Evolutionary conservation across 768 basidiomycete genomes (phyloP), one percentile per base, ranked within the genome.

Genomic region (Rhodotorula taiwanensis): DNA sequence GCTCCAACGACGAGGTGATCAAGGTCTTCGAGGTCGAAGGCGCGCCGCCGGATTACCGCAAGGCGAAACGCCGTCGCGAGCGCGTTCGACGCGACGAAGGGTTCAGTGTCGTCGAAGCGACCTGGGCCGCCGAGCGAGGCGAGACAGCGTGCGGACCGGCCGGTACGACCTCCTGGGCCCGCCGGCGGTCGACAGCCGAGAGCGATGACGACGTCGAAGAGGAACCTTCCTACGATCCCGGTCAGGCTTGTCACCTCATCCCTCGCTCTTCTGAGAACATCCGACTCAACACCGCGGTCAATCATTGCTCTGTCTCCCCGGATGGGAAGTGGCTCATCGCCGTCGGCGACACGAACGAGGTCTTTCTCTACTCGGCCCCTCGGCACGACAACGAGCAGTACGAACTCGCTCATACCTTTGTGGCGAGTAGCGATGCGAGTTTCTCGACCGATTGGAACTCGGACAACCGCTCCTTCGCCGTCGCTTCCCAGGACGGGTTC

Each of bases 221-320:
- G 78, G 77, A 25, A 30, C 67, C 51, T 64, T 66, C 80, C 34
- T 77, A 77, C 55, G 56, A 69, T 23, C 21, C 75, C 74, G 41
- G 75, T 84, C 44, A 76, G 75, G 43, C 78, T 80, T 64, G 82
- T 81, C 3, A 85, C 86, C 6, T 75, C 77, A 30, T 71, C 87
- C 54, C 64, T 5, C 27, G 51, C 10, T 39, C 49, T 18, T 34
- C 48, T 11, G 34, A 51, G 18, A 53, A 56, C 30, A 28, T 56
- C 34, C 41, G 36, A 14, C 36, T 70, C 20, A 80, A 82, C 62
- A 87, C 87, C 14, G 82, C 88, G 5, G 81, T 91, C 48, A 91
- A 90, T 72, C 87, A 90, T 67, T 87, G 87, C 7, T 91, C 91
- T 14, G 82, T 97, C 70, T 91, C 90, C 1, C 90, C 89, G 0